Evolutionary conservation across 306 rosid genomes (phyloP).

Genomic region (Fagus sylvatica): DNA sequence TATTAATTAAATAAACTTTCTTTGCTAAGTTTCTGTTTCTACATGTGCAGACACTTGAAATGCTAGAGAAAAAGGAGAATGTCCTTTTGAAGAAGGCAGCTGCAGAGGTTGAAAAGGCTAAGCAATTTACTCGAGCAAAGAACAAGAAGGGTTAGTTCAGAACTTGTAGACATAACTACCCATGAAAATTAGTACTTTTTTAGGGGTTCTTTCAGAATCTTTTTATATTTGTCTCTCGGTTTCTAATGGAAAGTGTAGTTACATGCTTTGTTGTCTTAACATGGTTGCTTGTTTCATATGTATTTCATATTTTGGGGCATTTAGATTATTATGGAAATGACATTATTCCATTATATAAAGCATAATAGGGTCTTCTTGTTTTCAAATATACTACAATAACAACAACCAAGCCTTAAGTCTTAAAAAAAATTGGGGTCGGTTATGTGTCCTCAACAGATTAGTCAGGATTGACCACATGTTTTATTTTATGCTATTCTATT

Average conservation of each 20-base stretch:
- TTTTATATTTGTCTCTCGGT: not conserved
- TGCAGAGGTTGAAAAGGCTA: slow-evolving; percentile 87
- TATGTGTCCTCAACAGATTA: too few relatives aligned
- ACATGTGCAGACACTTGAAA: slow-evolving; percentile 81
- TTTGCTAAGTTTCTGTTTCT: slow-evolving; percentile 14
- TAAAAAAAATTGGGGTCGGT: too few relatives aligned
- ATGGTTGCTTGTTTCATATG: not conserved
- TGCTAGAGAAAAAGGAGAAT: slow-evolving; percentile 98
- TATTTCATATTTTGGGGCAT: not conserved
- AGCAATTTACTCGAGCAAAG: slow-evolving; percentile 75
- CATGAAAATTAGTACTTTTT: not conserved
- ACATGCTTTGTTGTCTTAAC: not conserved
- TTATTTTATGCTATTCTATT: too few relatives aligned
- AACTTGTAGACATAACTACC: not conserved
- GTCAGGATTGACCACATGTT: too few relatives aligned
- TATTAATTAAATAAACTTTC: not conserved
- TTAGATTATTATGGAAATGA: not conserved
- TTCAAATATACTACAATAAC: not conserved
- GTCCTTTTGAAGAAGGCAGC: slow-evolving; percentile 78
- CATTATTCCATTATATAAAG: not conserved
- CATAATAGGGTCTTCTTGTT: not conserved
- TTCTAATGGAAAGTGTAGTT: not conserved
- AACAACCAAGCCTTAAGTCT: too few relatives aligned
- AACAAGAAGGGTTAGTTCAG: slow-evolving; percentile 74
- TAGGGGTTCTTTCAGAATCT: not conserved